phyloP scores from a whole-genome alignment of 768 basidiomycete genomes.

The Trametes meyenii region DNA sequence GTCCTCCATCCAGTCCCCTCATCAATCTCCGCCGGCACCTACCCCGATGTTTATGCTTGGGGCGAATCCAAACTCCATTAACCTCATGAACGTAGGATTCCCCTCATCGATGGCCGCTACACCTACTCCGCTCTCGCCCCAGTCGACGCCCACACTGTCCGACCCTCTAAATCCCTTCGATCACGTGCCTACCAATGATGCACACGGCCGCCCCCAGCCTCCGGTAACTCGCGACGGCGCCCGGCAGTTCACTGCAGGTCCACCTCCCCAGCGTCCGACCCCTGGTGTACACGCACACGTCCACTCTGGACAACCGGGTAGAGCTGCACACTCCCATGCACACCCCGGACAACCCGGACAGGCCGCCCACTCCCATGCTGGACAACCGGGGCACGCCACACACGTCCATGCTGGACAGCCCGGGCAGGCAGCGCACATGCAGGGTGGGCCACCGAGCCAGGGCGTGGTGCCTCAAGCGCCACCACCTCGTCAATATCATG shows the following conservation, averaged over 20 bases:
- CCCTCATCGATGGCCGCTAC: constrained; percentile 33
- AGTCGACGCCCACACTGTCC: constrained; percentile 13
- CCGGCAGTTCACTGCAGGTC: constrained; percentile 22
- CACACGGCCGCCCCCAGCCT: constrained; percentile 17
- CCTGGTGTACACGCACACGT: constrained; percentile 7
- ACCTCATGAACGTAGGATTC: constrained; percentile 37
- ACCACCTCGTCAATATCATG: constrained; percentile 47
- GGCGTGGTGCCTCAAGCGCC: constrained; percentile 7
- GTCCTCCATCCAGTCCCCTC: constrained; percentile 25
- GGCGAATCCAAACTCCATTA: constrained; percentile 28
- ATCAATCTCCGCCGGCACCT: constrained; percentile 32
- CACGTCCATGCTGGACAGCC: constrained; percentile 8
- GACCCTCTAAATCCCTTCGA: constrained; percentile 25
- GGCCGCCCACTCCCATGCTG: constrained; percentile 11
- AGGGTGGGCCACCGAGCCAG: too few species aligned
- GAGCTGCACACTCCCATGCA: constrained; percentile 14
- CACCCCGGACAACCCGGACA: constrained; percentile 7
- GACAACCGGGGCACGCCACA: neutral
- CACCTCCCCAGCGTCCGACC: constrained; percentile 27
- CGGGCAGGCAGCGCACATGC: constrained; percentile 1
- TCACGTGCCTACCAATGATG: constrained; percentile 13
- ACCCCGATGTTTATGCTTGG: constrained; percentile 27
- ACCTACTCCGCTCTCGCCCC: constrained; percentile 29
- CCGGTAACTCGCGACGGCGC: constrained; percentile 25
- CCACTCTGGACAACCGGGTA: constrained; percentile 9